phyloP scores from a whole-genome alignment of 2,329 filamentous ascomycete genomes.

The Madurella fahalii region DNA sequence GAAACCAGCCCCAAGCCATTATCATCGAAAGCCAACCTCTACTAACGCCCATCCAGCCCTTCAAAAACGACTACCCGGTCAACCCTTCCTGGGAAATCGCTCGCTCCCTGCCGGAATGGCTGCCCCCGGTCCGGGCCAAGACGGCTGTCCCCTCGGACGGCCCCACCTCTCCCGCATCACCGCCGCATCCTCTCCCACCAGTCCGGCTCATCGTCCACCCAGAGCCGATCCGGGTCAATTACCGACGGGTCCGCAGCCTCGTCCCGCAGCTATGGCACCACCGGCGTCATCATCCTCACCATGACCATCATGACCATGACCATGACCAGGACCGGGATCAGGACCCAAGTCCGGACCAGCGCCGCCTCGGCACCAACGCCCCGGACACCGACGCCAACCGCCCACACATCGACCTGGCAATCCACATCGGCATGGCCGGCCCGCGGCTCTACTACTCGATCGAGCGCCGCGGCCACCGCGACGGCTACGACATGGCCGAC shows the following conservation, averaged over 20 bases:
- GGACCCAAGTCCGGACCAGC: too few species aligned
- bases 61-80: constrained; percentile 63
- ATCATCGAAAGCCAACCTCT: background rate
- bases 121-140: constrained; percentile 50
- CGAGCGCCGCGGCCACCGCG: constrained; percentile 66
- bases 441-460: constrained; percentile 61
- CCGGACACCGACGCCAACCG: background rate
- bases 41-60: constrained; percentile 53
- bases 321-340: background rate
- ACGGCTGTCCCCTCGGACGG: constrained; percentile 16
- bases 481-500: constrained; percentile 67
- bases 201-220: constrained; percentile 64
- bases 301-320: constrained; percentile 12
- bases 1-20: background rate
- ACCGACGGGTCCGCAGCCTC: constrained; percentile 59
- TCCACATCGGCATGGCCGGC: constrained; percentile 81
- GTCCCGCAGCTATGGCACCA: constrained; percentile 60
- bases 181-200: constrained; percentile 32
- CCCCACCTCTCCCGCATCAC: constrained; percentile 25
- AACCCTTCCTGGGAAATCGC: constrained; percentile 84
- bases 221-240: constrained; percentile 65
- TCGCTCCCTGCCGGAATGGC: constrained; percentile 58
- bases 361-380: too few species aligned
- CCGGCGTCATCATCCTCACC: background rate
- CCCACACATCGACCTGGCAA: constrained; percentile 55